Evolutionary conservation across 1,139 yeast species (phyloP), one percentile per base, ranked within the genome.

Genomic region (Suhomyces chickasaworum): DNA sequence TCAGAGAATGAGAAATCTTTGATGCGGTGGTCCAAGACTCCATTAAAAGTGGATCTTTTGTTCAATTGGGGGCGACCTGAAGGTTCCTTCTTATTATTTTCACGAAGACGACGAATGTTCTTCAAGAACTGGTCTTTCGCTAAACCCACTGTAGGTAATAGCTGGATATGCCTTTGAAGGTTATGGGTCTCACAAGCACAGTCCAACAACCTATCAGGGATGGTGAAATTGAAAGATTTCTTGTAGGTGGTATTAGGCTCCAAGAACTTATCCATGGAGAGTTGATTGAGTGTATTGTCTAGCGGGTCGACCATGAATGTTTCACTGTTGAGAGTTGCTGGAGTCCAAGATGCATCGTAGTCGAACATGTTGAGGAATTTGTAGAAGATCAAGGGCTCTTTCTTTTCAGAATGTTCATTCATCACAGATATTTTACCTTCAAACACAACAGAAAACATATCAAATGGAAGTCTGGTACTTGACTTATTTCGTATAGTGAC

Each of bases 321-420:
- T 20, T 63, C 56, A 27, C 70, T 48, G 49, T 70, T 73, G 27
- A 69, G 57, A 42, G 53, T 57, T 0, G 66, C 75, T 46, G 71
- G 75, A 45, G 66, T 69, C 75, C 75, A 72, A 30, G 71, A 68
- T 3, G 76, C 77, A 47, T 64, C 64, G 54, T 69, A 71, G 53
- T 71, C 77, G 52, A 71, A 70, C 76, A 71, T 70, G 41, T 64
- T 68, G 18, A 71, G 57, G 48, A 71, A 69, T 41, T 62, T 57
- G 20, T 45, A 51, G n/a, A 56, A 53, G 6, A 52, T 35, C 2
- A 61, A 60, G 0, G 55, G 58, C 38, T 50, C 57, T 18, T 56
- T 55, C 4, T 54, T 44, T 9, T 59, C 50, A 23, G 47, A 55
- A 32, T 57, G 53, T 37, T 51, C 47, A 33, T 55, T 55, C 4